phyloP scores from a whole-genome alignment of 2,329 filamentous ascomycete species.

The Dothistroma pini region DNA sequence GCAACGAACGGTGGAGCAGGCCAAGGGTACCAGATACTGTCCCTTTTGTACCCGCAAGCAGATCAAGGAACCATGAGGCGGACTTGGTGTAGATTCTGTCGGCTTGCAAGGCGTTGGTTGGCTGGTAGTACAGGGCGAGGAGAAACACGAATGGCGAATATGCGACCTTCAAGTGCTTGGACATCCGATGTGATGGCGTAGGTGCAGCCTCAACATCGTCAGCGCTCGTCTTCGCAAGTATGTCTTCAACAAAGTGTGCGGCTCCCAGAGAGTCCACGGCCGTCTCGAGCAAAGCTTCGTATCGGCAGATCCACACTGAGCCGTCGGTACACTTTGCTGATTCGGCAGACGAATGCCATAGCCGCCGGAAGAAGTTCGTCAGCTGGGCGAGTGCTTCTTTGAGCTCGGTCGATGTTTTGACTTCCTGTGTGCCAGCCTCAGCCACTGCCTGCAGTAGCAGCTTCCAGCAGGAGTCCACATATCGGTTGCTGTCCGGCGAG shows the following conservation, averaged over 20 bases:
- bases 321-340: conserved; percentile 2
- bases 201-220: conserved; percentile 60
- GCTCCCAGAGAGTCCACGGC: conserved; percentile 51
- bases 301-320: conserved; percentile 21
- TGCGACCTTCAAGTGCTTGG: conserved; percentile 50
- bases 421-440: conserved; percentile 73
- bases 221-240: conserved; percentile 50
- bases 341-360: conserved; percentile 54
- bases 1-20: conserved; percentile 18
- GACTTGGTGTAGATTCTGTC: conserved; percentile 11
- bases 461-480: conserved; percentile 33
- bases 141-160: conserved; percentile 61
- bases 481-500: conserved; percentile 16
- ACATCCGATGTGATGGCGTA: conserved; percentile 61
- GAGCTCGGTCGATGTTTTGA: conserved; percentile 81
- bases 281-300: conserved; percentile 32
- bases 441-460: conserved; percentile 60
- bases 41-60: conserved; percentile 17
- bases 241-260: conserved; percentile 50
- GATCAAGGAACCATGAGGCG: conserved; percentile 18
- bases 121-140: conserved; percentile 24
- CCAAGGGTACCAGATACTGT: conserved; percentile 17
- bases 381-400: conserved; percentile 72
- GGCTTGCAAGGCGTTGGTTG: conserved; percentile 10
- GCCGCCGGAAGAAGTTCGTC: conserved; percentile 62